phyloP scores from a whole-genome alignment of 257 asterid genomes.

The Capsicum chinense region DNA sequence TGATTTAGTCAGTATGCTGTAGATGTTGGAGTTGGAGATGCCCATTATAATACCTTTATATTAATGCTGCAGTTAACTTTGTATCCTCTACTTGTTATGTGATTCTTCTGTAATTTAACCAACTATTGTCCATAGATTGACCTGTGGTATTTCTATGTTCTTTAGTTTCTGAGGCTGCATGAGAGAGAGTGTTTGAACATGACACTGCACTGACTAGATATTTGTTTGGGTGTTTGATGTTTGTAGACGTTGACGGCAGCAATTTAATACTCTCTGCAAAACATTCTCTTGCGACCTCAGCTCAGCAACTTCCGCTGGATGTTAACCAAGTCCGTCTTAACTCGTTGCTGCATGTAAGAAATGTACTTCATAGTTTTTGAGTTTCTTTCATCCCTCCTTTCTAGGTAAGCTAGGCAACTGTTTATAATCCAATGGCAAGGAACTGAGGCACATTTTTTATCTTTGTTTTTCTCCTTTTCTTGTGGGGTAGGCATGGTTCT shows the following conservation, averaged over 20 bases:
- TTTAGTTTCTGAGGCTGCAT: not conserved
- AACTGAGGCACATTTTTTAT: not conserved
- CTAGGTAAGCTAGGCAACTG: slow-evolving; percentile 17
- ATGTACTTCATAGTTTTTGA: slow-evolving; percentile 28
- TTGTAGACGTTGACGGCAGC: slow-evolving; percentile 83
- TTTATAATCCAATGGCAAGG: not conserved
- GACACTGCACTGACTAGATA: not conserved
- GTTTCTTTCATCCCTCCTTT: slow-evolving; percentile 24
- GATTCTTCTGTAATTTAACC: slow-evolving; percentile 15
- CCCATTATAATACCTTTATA: not conserved
- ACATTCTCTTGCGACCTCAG: slow-evolving; percentile 70
- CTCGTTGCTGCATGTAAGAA: slow-evolving; percentile 84
- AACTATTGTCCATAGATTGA: not conserved
- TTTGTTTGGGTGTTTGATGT: slow-evolving; percentile 29
- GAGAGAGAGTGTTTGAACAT: not conserved
- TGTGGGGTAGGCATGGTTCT: slow-evolving; percentile 4
- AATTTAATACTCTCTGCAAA: slow-evolving; percentile 78
- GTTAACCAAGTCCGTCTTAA: slow-evolving; percentile 64
- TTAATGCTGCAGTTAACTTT: not conserved
- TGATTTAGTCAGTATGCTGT: not conserved
- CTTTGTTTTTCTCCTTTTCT: slow-evolving; percentile 9
- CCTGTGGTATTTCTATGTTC: not conserved
- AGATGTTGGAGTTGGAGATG: not conserved
- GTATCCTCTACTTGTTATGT: not conserved
- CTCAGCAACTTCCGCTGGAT: slow-evolving; percentile 75